Conservation (phyloP, 2,329 filamentous ascomycete species). For the Ophiostoma triangulosporum region DNA sequence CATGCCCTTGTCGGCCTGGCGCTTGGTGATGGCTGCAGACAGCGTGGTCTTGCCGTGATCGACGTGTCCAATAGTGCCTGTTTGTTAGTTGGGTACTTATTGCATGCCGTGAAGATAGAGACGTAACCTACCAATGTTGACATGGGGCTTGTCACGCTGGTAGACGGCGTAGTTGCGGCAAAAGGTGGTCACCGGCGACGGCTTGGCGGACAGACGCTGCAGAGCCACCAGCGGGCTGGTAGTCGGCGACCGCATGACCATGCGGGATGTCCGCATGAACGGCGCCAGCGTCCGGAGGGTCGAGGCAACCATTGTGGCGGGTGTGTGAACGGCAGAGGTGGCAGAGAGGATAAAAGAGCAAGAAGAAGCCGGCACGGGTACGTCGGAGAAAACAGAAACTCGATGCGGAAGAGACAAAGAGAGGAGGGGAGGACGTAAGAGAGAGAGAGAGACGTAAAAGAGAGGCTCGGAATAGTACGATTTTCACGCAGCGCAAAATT, state of each 20-base stretch:
- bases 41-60: slow-evolving; percentile 99
- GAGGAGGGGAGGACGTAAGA: not conserved
- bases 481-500: slow-evolving; percentile 9
- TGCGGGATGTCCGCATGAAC: slow-evolving; percentile 69
- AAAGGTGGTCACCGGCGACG: slow-evolving; percentile 50
- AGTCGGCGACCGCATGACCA: slow-evolving; percentile 41
- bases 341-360: slow-evolving; percentile 6
- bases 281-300: slow-evolving; percentile 66
- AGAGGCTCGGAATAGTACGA: slow-evolving; percentile 9
- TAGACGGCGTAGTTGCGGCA: slow-evolving; percentile 56
- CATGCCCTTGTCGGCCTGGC: slow-evolving; percentile 86
- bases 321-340: slow-evolving; percentile 4
- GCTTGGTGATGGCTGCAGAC: slow-evolving; percentile 96
- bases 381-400: not conserved
- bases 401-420: not conserved
- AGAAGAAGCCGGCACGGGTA: not conserved
- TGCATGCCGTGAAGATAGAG: too few relatives aligned
- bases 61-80: slow-evolving; percentile 92
- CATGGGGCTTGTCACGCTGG: slow-evolving; percentile 88
- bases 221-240: slow-evolving; percentile 61
- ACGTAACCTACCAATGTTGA: slow-evolving; percentile 59
- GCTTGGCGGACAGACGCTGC: slow-evolving; percentile 46
- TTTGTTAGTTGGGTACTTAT: not conserved
- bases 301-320: slow-evolving; percentile 52
- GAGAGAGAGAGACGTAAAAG: not conserved